phyloP scores from a whole-genome alignment of 164 flowering plant genomes.

The Dillenia turbinata region DNA sequence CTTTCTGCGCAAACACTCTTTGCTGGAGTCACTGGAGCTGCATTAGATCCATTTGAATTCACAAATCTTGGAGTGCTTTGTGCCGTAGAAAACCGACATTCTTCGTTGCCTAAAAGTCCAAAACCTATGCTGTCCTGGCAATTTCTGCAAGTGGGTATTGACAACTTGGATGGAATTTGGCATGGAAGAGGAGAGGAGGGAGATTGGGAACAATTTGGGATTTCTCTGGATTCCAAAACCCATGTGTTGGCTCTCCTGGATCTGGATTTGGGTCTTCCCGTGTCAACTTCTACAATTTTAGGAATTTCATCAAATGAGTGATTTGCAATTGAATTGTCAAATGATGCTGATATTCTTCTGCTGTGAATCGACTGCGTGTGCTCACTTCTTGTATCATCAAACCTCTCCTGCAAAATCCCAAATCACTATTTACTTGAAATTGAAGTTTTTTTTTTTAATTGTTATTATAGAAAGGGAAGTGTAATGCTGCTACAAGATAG shows the following conservation, averaged over 20 bases:
- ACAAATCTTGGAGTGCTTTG: conserved; percentile 50
- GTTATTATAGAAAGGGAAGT: no score
- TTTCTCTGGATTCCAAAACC: conserved; percentile 27
- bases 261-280: conserved; percentile 43
- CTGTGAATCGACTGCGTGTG: conserved; percentile 49
- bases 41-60: conserved; percentile 14
- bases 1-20: conserved; percentile 35
- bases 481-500: no score
- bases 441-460: no score
- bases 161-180: conserved; percentile 18
- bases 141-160: conserved; percentile 21
- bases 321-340: conserved; percentile 24
- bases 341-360: conserved; percentile 57
- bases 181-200: conserved; percentile 32
- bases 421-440: no score
- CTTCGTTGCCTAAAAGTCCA: conserved; percentile 31
- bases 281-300: conserved; percentile 58
- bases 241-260: conserved; percentile 29
- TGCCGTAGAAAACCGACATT: conserved; percentile 44
- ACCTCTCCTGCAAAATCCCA: conserved; percentile 41
- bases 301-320: conserved; percentile 31
- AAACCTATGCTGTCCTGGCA: conserved; percentile 24
- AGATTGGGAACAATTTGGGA: conserved; percentile 16
- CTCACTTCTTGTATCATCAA: conserved; percentile 64
- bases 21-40: conserved; percentile 27